Evolutionary conservation across 2,329 filamentous ascomycete genomes (phyloP), one percentile per base, ranked within the genome.

Genomic region (Elsinoe batatas): DNA sequence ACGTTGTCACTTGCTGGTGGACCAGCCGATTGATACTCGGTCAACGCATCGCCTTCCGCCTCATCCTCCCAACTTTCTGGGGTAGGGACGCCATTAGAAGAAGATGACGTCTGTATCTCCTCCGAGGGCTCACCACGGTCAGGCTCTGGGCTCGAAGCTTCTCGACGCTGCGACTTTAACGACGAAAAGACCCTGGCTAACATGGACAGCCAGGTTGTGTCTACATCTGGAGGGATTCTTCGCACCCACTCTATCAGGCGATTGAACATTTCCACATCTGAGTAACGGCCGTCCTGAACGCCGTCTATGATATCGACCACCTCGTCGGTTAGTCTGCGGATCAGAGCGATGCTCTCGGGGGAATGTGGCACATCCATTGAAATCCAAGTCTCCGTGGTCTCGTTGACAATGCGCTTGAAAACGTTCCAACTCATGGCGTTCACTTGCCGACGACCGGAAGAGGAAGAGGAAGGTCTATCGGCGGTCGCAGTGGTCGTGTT

Each of bases 231-330:
- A 22, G 53, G 53, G 3, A 55, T 55, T 12, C 30, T 30, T 11
- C 53, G 40, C 11, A 55, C 53, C 53, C 53, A 55, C 12, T 55
- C 53, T 30, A 55, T 47, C 12, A 55, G 38, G 7, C 33, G 17
- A 20, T 17, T 17, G 32, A 55, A 55, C 8, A 36, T 22, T 42
- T 55, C 37, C 6, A 47, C 38, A 47, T 46, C 38, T 4, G 53
- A 46, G 40, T 13, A 35, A 13, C 36, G 17, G 4, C n/a, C 15
- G 5, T 55, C 20, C 18, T 40, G 37, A n/a, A n/a, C 38, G n/a
- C 36, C 17, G 15, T 44, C 12, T 11, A 55, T 35, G 42, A 55
- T 55, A 3, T 38, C 30, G 32, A 55, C 20, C 11, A 55, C 42
- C 18, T 55, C 53, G 15, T 35, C 42, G 8, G 53, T 55, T 7